Conservation (phyloP, 2,329 filamentous ascomycete species). For the Claviceps sp. region DNA sequence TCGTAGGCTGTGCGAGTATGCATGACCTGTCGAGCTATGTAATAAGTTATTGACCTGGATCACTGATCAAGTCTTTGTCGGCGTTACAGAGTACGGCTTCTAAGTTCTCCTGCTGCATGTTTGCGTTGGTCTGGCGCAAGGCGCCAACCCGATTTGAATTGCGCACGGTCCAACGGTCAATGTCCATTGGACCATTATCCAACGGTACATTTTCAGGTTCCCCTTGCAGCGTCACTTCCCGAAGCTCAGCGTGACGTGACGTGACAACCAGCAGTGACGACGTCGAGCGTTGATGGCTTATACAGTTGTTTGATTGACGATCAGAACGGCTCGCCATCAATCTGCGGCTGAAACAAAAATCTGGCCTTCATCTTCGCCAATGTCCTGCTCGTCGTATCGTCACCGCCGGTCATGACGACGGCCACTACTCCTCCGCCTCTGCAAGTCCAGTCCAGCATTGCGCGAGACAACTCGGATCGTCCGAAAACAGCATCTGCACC, state of each 20-base stretch:
- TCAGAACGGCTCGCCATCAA: neutral
- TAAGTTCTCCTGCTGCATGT: no score
- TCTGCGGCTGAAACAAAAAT: neutral
- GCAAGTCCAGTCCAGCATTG: constrained; percentile 5
- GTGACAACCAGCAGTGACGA: constrained; percentile 1
- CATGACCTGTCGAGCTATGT: no score
- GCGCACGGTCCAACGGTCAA: neutral
- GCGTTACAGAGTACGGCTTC: no score
- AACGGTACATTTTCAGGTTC: neutral
- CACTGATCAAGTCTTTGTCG: no score
- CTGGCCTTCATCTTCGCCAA: neutral
- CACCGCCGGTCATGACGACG: constrained; percentile 14
- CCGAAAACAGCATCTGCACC: constrained; percentile 6
- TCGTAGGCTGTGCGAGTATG: no score
- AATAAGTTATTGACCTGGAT: no score
- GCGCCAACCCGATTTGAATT: no score
- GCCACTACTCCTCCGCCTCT: constrained; percentile 7
- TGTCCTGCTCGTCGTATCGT: constrained; percentile 5
- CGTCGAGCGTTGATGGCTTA: neutral
- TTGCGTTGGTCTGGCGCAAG: no score
- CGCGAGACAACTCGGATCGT: constrained; percentile 4
- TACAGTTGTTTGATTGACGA: neutral
- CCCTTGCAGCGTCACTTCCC: neutral
- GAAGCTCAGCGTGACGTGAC: constrained; percentile 6
- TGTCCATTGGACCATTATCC: neutral